Evolutionary conservation across 1,284 basidiomycete species (phyloP).

Genomic region (Marasmius tenuissimus): DNA sequence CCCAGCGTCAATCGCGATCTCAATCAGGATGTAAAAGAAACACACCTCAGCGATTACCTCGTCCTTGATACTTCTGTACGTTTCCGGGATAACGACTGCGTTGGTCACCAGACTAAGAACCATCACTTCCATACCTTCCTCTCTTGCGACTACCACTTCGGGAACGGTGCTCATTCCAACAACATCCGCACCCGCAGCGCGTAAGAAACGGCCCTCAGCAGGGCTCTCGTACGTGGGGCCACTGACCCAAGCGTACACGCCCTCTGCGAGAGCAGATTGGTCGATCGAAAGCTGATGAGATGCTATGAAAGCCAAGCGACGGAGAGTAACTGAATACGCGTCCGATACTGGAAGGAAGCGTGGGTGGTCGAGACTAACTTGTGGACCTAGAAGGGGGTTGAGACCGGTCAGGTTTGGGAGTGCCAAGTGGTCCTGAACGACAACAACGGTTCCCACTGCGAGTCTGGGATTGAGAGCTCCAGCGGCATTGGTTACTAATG

Average conservation of each 20-base stretch:
- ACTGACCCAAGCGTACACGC: conserved; percentile 83
- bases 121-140: conserved; percentile 72
- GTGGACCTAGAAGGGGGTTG: conserved; percentile 77
- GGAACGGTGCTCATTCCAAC: conserved; percentile 92
- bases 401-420: conserved; percentile 76
- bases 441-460: conserved; percentile 82
- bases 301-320: conserved; percentile 45
- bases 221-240: conserved; percentile 86
- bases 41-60: conserved; percentile 75
- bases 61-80: conserved; percentile 66
- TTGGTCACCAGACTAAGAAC: conserved; percentile 84
- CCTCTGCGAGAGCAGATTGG: conserved; percentile 43
- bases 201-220: conserved; percentile 75
- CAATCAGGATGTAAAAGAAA: not conserved
- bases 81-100: conserved; percentile 74
- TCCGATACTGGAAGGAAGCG: conserved; percentile 81
- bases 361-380: conserved; percentile 49
- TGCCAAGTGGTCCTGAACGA: conserved; percentile 80
- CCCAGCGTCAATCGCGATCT: not conserved
- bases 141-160: conserved; percentile 79
- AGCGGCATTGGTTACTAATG: conserved; percentile 80
- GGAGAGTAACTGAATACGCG: conserved; percentile 72
- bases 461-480: conserved; percentile 74
- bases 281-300: conserved; percentile 8
- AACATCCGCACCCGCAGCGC: conserved; percentile 74